A percentile compares a stretch with the other conserved stretches of the same genome.
Evolutionary conservation across 257 asterid genomes (phyloP).

Genomic region (Eucommia ulmoides): DNA sequence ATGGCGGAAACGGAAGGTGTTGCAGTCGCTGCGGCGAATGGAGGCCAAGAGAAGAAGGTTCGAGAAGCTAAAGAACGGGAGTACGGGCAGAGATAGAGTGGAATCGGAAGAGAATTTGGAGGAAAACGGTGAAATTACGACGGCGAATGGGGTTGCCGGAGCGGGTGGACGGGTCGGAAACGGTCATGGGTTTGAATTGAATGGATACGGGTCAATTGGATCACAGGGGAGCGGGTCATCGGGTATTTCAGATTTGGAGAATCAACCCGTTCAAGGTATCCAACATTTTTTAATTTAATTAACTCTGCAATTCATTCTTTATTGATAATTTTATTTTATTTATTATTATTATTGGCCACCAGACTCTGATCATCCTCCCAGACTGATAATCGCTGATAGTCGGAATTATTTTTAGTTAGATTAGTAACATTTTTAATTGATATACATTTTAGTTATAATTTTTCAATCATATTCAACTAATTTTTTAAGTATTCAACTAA

Average conservation of each 20-base stretch:
- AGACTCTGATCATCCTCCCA: too few relatives aligned
- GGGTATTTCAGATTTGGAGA: slow-evolving; percentile 35
- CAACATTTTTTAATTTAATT: background rate
- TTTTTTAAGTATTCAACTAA: too few relatives aligned
- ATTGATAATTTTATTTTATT: background rate
- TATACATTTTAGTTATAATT: too few relatives aligned
- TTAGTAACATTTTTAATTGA: too few relatives aligned
- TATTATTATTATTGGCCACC: too few relatives aligned
- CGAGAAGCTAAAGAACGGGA: slow-evolving; percentile 47
- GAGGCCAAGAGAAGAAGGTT: slow-evolving; percentile 60
- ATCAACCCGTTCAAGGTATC: slow-evolving; percentile 40
- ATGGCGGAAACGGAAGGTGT: slow-evolving; percentile 56
- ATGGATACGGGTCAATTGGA: slow-evolving; percentile 33
- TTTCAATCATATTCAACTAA: too few relatives aligned
- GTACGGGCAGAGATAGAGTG: slow-evolving; percentile 23
- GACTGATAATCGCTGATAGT: too few relatives aligned
- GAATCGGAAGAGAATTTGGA: slow-evolving; percentile 21
- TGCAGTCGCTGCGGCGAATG: slow-evolving; percentile 50
- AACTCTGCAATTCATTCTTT: background rate
- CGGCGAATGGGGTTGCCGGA: slow-evolving; percentile 13
- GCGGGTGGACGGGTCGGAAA: slow-evolving; percentile 6
- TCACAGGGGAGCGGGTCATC: slow-evolving; percentile 47
- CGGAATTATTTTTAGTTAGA: background rate
- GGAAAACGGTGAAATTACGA: background rate
- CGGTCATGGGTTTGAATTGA: slow-evolving; percentile 5